phyloP scores from a whole-genome alignment of 2,329 filamentous ascomycete species.

The Beauveria australis region DNA sequence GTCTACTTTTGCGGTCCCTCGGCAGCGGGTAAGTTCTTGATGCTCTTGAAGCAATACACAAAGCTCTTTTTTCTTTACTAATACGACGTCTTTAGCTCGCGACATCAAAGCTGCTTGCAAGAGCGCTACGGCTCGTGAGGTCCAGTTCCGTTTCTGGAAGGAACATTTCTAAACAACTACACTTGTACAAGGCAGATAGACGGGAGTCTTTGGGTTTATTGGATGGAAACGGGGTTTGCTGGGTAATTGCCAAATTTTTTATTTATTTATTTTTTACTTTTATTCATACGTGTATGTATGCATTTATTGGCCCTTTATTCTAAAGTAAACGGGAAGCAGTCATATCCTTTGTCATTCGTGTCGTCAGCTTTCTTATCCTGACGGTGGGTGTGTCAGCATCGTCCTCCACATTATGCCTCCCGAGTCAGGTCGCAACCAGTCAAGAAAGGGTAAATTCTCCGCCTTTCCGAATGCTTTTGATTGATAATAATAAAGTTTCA shows the following conservation, averaged over 20 bases:
- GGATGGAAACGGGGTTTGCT: not conserved
- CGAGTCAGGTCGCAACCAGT: too few species aligned
- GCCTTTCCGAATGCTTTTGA: too few species aligned
- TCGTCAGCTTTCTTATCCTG: not conserved
- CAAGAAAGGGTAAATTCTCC: too few species aligned
- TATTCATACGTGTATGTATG: not conserved
- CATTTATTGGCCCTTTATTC: not conserved
- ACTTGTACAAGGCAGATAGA: slow-evolving; percentile 2
- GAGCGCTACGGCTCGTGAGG: slow-evolving; percentile 62
- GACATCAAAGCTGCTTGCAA: slow-evolving; percentile 79
- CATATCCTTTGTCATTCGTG: not conserved
- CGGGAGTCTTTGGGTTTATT: not conserved
- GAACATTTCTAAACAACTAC: slow-evolving; percentile 61
- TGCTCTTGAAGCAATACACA: not conserved
- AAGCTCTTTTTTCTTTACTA: slow-evolving; percentile 19
- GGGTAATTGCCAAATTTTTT: not conserved
- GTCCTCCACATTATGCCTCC: too few species aligned
- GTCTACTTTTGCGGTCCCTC: slow-evolving; percentile 97
- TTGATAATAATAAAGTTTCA: too few species aligned
- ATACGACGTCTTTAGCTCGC: slow-evolving; percentile 47
- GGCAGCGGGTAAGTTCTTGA: slow-evolving; percentile 42
- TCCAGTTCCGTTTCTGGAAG: slow-evolving; percentile 98
- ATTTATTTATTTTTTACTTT: not conserved
- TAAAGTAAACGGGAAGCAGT: not conserved
- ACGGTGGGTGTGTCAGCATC: too few species aligned